phyloP scores from a whole-genome alignment of 1,284 basidiomycete genomes.

The Ustilago esculenta region DNA sequence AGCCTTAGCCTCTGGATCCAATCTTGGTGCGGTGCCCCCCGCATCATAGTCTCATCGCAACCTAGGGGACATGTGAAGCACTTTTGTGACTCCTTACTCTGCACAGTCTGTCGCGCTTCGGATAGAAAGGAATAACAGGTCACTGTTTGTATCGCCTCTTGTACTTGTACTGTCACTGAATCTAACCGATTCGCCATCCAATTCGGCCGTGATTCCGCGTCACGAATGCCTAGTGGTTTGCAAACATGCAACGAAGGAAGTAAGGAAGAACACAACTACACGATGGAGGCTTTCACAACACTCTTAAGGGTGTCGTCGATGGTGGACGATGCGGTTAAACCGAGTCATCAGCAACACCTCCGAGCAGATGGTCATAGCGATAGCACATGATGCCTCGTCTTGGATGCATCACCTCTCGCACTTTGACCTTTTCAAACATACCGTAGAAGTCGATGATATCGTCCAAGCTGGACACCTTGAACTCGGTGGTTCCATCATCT shows the following conservation, averaged over 20 bases:
- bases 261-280: no score
- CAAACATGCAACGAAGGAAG: no score
- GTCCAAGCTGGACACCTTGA: constrained; percentile 3
- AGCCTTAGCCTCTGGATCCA: neutral
- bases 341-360: neutral
- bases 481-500: neutral
- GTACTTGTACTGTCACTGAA: neutral
- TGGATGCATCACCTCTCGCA: constrained; percentile 42
- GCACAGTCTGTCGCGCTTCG: neutral
- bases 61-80: no score
- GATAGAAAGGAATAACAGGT: no score
- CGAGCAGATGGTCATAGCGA: constrained; percentile 21
- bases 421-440: constrained; percentile 29
- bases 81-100: no score
- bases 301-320: no score
- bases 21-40: constrained; percentile 1
- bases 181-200: no score
- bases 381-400: constrained; percentile 37
- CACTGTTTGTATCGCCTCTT: neutral
- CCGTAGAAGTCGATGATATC: constrained; percentile 34
- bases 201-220: no score
- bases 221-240: no score
- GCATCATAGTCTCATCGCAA: neutral
- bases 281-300: no score
- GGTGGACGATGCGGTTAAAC: neutral